Base-by-base conservation (phyloP, 257 asterid genomes). In the Solanum paucissectum region DNA sequence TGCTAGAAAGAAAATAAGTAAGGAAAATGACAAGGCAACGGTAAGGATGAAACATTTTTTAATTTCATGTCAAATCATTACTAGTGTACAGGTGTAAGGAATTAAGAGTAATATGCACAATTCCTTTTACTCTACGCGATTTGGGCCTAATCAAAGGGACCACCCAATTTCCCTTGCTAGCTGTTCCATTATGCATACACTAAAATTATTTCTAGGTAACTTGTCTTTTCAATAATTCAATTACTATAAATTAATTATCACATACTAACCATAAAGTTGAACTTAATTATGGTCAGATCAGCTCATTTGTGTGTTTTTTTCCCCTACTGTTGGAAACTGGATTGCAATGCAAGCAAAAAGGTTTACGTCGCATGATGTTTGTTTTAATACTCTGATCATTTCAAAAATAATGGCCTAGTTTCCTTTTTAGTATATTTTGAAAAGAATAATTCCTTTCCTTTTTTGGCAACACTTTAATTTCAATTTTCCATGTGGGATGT, bases 51-150 rank as follows among this genome's bases (percentile, higher is more conserved):
- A 23, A 36, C 34, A 34, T 49, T 52, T 85, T 25, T 40, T 6
- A 42, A 25, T 18, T 9, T 42, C 38, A 46, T 46, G 23, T 81
- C 42, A 81, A 81, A 81, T 46, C 85, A 81, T 46, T 27, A 16
- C 3, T 29, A 9, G 40, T 27, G 4, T 16, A 29, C 2, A 46
- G 27, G 38, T 49, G 85, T 49, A 49, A 81, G 34, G 68, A 81
- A 27, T 27, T 44, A 14, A 42, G 34, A 40, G 34, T n/a, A 46
- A 44, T 10, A 2, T 29, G 5, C 85, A 46, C 85, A 29, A 81
- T 46, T 81, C 68, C 94, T 93, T 93, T 60, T 68, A 88, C 89
- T 90, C 90, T 90, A 93, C 93, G 93, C 90, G 79, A 79, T 62
- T 82, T 49, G 8, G 32, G 37, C 40, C 37, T 49, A 11, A 42